These are phyloP conservation scores for Meyerozyma guilliermondii DNA, from an alignment of 1,139 yeast genomes.

Conservation along the genomic window DNA sequence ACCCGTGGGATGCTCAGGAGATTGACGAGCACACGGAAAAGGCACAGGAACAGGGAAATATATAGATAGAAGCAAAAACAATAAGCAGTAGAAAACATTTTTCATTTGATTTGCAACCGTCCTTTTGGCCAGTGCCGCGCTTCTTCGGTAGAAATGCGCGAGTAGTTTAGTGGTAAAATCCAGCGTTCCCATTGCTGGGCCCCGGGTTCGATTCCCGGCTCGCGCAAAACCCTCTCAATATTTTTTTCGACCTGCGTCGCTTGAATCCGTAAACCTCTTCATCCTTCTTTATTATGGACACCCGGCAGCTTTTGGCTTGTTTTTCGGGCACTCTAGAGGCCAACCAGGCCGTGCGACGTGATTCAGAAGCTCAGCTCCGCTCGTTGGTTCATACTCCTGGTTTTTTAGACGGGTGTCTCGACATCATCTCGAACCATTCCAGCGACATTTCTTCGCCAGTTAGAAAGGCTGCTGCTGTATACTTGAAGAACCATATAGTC, in stretches of 20 bases:
- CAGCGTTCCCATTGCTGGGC: constrained; percentile 18
- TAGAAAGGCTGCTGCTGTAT: constrained; percentile 79
- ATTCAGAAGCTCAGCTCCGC: constrained; percentile 65
- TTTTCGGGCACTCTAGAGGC: constrained; percentile 79
- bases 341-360: constrained; percentile 54
- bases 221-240: constrained; percentile 9
- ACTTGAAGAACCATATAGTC: constrained; percentile 71
- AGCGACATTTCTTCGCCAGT: constrained; percentile 52
- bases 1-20: constrained; percentile 61
- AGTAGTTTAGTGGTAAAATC: constrained; percentile 18
- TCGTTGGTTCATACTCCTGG: constrained; percentile 59
- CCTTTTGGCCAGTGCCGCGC: neutral
- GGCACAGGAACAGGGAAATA: constrained; percentile 38
- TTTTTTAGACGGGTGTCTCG: constrained; percentile 78
- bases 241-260: too few species aligned
- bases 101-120: too few species aligned
- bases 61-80: neutral
- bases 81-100: neutral
- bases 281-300: constrained; percentile 49
- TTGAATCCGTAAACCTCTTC: too few species aligned
- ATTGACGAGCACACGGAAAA: constrained; percentile 37
- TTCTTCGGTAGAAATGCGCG: constrained; percentile 7
- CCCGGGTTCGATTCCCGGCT: constrained; percentile 20
- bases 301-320: constrained; percentile 61
- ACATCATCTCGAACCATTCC: constrained; percentile 43